Base-by-base conservation (phyloP, 352 stramenopile species). In the Globisporangium cederbergense region DNA sequence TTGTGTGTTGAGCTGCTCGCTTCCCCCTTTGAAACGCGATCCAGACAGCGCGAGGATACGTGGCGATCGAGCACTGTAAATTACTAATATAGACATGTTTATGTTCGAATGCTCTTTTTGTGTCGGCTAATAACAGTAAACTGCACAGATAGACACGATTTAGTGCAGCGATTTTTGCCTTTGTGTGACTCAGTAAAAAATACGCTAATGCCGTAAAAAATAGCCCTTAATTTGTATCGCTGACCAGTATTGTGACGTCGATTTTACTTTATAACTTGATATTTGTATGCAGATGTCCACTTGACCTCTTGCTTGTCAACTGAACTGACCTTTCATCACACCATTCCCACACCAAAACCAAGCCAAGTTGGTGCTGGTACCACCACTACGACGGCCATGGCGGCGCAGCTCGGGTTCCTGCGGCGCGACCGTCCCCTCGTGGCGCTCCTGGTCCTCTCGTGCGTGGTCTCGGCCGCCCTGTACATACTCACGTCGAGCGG, bases 21-120 rank as follows among this genome's bases (percentile, higher is more conserved):
- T 25, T 28, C 34, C 56, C 40, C 42, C 13, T 49, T 62, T 58
- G 52, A 58, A 59, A 47, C 20, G 57, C 57, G 57, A 62, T 62
- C 56, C 42, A 62, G 43, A 60, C 38, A 61, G 36, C 3, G 36
- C 36, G 9, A 51, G 42, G 56, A 62, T 62, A 62, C 42, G 56
- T 62, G 56, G 56, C 36, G 56, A 62, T 57, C 28, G 28, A 2
- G 42, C 6, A 20, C 43, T 22, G 4, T 3, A 22, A 49, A 49
- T 22, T 49, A 49, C 43, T 0, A 9, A 20, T 8, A 7, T 47
- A 8, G 14, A 2, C 42, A 20, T 47, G 0, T 20, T 8, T 20
- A 4, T 47, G 3, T 20, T 2, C 1, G 20, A 47, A 47, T 4
- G 13, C 0, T 14, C 11, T 4, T 4, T 16, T 1, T 14, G 9